Conservation (phyloP, 305 asterid genomes). For the Ajuga reptans region DNA sequence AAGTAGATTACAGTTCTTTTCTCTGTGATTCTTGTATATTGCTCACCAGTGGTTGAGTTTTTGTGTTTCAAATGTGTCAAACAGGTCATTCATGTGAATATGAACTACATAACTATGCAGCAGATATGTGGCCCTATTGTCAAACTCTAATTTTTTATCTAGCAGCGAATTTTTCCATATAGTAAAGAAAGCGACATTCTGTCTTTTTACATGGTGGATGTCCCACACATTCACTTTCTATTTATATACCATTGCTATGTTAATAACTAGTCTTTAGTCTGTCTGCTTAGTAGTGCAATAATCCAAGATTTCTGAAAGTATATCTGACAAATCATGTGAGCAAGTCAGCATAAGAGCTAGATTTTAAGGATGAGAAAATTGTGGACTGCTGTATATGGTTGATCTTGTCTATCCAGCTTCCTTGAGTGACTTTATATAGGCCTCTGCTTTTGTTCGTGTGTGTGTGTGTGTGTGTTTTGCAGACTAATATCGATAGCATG, state of each 20-base stretch:
- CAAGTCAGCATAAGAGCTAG: not conserved
- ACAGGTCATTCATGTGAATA: not conserved
- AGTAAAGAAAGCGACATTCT: not conserved
- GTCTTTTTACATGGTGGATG: not conserved
- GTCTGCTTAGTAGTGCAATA: not conserved
- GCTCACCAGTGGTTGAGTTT: not conserved
- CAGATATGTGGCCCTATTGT: not conserved
- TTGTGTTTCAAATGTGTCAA: not conserved
- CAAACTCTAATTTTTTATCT: not conserved
- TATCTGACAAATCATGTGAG: not conserved
- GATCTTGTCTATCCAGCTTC: not conserved
- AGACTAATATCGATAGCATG: not conserved
- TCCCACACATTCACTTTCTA: not conserved
- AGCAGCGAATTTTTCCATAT: not conserved
- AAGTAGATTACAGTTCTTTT: not conserved
- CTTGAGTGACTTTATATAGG: not conserved
- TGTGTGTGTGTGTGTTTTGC: not conserved
- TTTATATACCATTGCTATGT: not conserved
- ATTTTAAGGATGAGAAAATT: not conserved
- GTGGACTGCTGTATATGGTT: not conserved
- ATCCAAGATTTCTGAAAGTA: not conserved
- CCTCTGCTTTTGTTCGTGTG: not conserved
- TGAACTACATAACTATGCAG: not conserved
- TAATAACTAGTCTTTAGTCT: not conserved
- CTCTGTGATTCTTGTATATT: not conserved